Conservation (phyloP, 768 basidiomycete species). For the Favolaschia claudopus region DNA sequence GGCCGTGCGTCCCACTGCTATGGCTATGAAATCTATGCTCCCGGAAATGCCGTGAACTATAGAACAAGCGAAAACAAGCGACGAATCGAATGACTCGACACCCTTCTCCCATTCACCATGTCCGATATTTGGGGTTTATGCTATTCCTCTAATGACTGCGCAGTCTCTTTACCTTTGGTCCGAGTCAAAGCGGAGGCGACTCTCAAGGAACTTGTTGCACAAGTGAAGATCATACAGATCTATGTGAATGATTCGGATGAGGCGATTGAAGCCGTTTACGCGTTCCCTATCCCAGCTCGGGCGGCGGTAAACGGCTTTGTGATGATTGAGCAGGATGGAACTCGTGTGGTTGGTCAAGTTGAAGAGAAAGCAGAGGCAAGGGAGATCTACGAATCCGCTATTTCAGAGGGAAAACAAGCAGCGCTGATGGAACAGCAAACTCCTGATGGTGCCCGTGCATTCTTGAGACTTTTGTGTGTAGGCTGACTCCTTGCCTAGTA, state of each 20-base stretch:
- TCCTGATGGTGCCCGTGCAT: slow-evolving; percentile 20
- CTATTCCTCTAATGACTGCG: neutral
- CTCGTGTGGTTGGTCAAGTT: slow-evolving; percentile 9
- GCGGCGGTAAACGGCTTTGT: slow-evolving; percentile 7
- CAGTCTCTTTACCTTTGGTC: slow-evolving; percentile 1
- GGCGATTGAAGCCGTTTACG: slow-evolving; percentile 11
- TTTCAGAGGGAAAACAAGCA: slow-evolving; percentile 5
- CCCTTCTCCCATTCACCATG: neutral
- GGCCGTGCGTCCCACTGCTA: too few relatives aligned
- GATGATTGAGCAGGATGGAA: slow-evolving; percentile 16
- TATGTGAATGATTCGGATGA: slow-evolving; percentile 11
- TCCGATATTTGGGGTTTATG: neutral
- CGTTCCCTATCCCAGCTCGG: slow-evolving; percentile 16
- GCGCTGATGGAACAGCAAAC: slow-evolving; percentile 10
- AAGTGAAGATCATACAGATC: slow-evolving; percentile 17
- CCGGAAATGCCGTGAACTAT: too few relatives aligned
- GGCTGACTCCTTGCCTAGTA: too few relatives aligned
- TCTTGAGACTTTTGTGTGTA: too few relatives aligned
- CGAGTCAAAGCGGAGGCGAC: neutral
- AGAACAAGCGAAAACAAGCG: too few relatives aligned
- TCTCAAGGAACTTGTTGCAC: slow-evolving; percentile 18
- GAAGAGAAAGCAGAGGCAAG: slow-evolving; percentile 18
- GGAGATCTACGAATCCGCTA: slow-evolving; percentile 1
- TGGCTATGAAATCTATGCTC: too few relatives aligned
- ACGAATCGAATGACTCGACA: too few relatives aligned